Evolutionary conservation across 108 stramenopile genomes (phyloP).

Genomic region (Bacterosira constricta): DNA sequence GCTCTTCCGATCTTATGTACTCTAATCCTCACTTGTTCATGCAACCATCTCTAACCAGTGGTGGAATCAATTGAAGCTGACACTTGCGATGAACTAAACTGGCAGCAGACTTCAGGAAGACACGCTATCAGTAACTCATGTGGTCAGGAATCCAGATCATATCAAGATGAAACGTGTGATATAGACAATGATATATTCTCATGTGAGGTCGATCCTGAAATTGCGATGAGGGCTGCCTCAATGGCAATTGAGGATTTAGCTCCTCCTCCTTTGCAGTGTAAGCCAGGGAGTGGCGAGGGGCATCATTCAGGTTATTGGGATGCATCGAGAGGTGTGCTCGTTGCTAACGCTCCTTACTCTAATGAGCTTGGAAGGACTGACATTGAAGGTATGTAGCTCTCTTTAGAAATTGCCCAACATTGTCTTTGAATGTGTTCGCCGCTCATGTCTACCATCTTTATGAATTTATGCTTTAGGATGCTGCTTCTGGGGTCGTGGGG

Average conservation of each 20-base stretch:
- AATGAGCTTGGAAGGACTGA: conserved; percentile 38
- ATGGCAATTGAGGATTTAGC: conserved; percentile 21
- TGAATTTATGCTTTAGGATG: conserved; percentile 21
- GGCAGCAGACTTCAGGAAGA: conserved; percentile 24
- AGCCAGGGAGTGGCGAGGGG: conserved; percentile 19
- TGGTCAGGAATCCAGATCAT: conserved; percentile 45
- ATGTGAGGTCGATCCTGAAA: conserved; percentile 43
- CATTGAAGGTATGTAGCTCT: conserved; percentile 16
- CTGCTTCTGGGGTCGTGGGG: conserved; percentile 36
- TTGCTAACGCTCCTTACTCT: conserved; percentile 8
- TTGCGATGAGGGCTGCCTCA: conserved; percentile 43
- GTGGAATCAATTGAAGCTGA: conserved; percentile 49
- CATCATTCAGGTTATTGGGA: conserved; percentile 52
- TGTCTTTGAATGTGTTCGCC: background rate
- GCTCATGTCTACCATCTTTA: background rate
- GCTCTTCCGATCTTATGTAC: background rate
- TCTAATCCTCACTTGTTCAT: conserved; percentile 33
- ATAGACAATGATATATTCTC: conserved; percentile 11
- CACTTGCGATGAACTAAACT: conserved; percentile 50
- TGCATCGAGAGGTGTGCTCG: conserved; percentile 2
- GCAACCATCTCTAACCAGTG: conserved; percentile 48
- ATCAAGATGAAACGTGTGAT: conserved; percentile 49
- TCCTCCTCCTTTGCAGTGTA: conserved; percentile 46
- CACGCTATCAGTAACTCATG: conserved; percentile 51
- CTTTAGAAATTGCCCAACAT: background rate